A percentile compares a stretch with the other conserved stretches of the same genome.
Conservation (phyloP, 192 early-diverging fungal species). For the Rhizophagus sp. region DNA sequence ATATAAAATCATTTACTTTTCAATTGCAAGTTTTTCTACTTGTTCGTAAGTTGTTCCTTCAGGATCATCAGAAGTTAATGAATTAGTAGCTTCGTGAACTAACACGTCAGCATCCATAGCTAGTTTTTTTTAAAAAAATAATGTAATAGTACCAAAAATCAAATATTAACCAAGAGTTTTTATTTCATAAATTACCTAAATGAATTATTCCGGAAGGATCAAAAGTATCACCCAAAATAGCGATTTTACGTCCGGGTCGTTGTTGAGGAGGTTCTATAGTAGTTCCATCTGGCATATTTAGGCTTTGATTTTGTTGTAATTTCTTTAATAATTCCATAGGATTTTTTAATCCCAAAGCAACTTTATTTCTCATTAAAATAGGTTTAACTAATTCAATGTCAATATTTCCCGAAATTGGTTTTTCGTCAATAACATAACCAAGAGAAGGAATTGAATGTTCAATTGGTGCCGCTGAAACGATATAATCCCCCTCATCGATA, state of each 20-base stretch:
- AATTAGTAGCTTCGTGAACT: constrained; percentile 61
- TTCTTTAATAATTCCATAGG: constrained; percentile 49
- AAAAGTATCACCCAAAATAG: constrained; percentile 59
- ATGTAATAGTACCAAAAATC: too few relatives aligned
- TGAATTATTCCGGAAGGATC: constrained; percentile 41
- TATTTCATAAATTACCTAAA: background rate
- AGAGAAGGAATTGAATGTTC: constrained; percentile 54
- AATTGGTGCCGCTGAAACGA: constrained; percentile 46
- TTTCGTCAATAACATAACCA: constrained; percentile 51
- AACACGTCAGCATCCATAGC: constrained; percentile 38
- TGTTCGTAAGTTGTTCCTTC: constrained; percentile 37
- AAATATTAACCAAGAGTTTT: too few relatives aligned
- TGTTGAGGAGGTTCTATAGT: background rate
- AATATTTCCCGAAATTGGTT: constrained; percentile 41
- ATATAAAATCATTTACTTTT: too few relatives aligned
- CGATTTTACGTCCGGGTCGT: constrained; percentile 43
- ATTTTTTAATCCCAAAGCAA: constrained; percentile 44
- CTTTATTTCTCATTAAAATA: constrained; percentile 38
- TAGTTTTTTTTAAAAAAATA: too few relatives aligned
- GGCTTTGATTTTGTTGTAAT: constrained; percentile 41
- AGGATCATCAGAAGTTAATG: constrained; percentile 42
- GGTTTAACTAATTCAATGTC: constrained; percentile 43
- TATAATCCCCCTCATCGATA: constrained; percentile 11
- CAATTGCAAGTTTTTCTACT: too few relatives aligned
- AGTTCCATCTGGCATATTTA: constrained; percentile 51